Evolutionary conservation across 129 eudicot species (phyloP).

Genomic region (Flaveria sonorensis): DNA sequence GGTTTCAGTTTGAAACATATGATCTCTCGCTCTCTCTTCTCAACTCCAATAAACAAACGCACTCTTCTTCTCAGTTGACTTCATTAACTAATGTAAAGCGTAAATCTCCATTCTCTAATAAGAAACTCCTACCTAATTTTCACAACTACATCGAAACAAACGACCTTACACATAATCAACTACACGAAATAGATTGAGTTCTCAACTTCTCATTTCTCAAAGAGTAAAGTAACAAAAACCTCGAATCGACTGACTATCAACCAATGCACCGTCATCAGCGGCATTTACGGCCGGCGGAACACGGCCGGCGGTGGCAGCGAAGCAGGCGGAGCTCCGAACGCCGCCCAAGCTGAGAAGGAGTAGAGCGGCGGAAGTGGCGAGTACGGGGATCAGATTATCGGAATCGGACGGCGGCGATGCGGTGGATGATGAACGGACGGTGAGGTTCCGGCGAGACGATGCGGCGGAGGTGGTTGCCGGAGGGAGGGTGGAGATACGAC

Average conservation of each 20-base stretch:
- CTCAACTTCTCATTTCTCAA: neutral
- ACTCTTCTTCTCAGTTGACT: slow-evolving; percentile 1
- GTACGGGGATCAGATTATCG: slow-evolving; percentile 32
- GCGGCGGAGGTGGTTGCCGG: slow-evolving; percentile 5
- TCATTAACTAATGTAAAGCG: neutral
- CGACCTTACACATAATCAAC: neutral
- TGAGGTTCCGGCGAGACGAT: slow-evolving; percentile 29
- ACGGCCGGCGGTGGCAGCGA: slow-evolving; percentile 49
- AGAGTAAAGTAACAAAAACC: slow-evolving; percentile 39
- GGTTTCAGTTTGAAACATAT: neutral
- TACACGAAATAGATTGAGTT: neutral
- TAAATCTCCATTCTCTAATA: neutral
- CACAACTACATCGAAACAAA: neutral
- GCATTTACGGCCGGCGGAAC: slow-evolving; percentile 34
- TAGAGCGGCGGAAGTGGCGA: slow-evolving; percentile 53
- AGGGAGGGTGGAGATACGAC: slow-evolving; percentile 16
- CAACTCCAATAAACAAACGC: neutral
- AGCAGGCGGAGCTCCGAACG: slow-evolving; percentile 40
- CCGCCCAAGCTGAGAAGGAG: slow-evolving; percentile 47
- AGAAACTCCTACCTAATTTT: neutral
- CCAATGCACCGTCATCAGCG: slow-evolving; percentile 20
- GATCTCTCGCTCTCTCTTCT: neutral
- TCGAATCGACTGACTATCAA: slow-evolving; percentile 31
- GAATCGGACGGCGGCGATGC: slow-evolving; percentile 25
- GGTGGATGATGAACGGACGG: slow-evolving; percentile 23